Base-by-base conservation (phyloP, 2,329 filamentous ascomycete species). In the Botrytis hyacinthi region DNA sequence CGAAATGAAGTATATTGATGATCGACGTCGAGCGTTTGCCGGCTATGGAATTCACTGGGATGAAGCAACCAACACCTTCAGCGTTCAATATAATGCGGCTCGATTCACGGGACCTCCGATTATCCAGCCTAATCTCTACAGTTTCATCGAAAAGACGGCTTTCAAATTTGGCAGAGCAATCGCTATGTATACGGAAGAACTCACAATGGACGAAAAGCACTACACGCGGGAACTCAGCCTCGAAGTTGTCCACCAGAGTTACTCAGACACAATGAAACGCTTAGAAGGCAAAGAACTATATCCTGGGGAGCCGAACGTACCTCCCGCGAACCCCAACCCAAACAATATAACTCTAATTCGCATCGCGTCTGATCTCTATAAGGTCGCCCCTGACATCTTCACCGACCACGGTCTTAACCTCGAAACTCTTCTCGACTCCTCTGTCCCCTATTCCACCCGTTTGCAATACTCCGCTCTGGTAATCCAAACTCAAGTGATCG, bases 1-100 rank as follows among this genome's bases (percentile, higher is more conserved):
- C 32, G 79, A 80, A 54, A 79, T 78, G 48, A 78, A 77, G 62
- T 79, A 78, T 67, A 73, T 78, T 4, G 40, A 71, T 0, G 75
- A 74, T 12, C 60, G 61, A 62, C 20, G 6, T 4, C 18, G 18
- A n/a, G 66, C 66, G 1, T 29, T 26, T 54, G 4, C 40, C 18
- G n/a, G n/a, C 10, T 57, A 69, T 69, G 66, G 66, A 42, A 69
- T 69, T 42, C 2, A 42, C 3, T 8, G 20, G 8, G 60, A 68
- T 20, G 10, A 35, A 5, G 14, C 44, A 0, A 67, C 48, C 20
- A 67, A 71, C 8, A 66, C 72, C 42, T 69, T 74, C 4, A 73
- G 72, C 35, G 78, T 79, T 2, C 74, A 67, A 32, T 80, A 79
- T 57, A 73, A 78, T 60, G 51, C 62, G 0, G n/a, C 57, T n/a